Base-by-base conservation (phyloP, 2,329 filamentous ascomycete genomes). In the Arthroderma uncinatum region DNA sequence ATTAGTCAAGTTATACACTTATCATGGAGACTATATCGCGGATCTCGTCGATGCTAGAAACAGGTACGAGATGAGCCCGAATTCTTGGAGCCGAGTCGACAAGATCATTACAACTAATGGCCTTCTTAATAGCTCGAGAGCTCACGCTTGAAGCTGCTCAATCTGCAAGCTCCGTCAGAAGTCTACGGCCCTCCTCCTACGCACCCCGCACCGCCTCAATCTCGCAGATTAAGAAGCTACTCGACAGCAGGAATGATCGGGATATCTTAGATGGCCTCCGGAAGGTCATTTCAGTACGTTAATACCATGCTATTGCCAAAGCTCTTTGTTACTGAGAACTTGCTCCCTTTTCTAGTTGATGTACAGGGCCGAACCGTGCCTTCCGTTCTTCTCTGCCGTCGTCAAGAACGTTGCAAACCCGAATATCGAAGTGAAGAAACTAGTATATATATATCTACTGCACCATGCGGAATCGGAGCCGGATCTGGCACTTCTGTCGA, bases 361-460 rank as follows among this genome's bases (percentile, higher is more conserved):
- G 83, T 97, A 96, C 75, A 84, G 84, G 64, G 84, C 87, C 65
- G 88, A 94, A 70, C 86, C 89, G 64, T 95, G 90, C 58, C 79
- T 95, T 1, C 85, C 88, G 21, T 95, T 92, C 79, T 98, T 98
- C 78, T 95, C 92, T n/a, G 87, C 90, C 23, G 87, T 98, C 57
- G 89, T 98, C 71, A 98, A 98, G 76, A 98, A 97, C 65, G 89
- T 96, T 59, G 92, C 92, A 28, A 95, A 89, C 37, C 87, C 91
- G 12, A 95, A 90, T 66, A 80, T 96, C 65, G 90, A 95, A 67
- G 91, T 97, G 72, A 94, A 96, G 75, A 97, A 97, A 73, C 83
- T 98, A 57, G 93, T 98, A 61, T 98, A 98, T 77, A 95, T 96
- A 70, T 98, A 96, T 74, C 84, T 98, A 61, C 86, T 97, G 60